A percentile compares a stretch with the other conserved stretches of the same genome.
phyloP scores from a whole-genome alignment of 2,329 filamentous ascomycete genomes.

The Elsinoe australis region DNA sequence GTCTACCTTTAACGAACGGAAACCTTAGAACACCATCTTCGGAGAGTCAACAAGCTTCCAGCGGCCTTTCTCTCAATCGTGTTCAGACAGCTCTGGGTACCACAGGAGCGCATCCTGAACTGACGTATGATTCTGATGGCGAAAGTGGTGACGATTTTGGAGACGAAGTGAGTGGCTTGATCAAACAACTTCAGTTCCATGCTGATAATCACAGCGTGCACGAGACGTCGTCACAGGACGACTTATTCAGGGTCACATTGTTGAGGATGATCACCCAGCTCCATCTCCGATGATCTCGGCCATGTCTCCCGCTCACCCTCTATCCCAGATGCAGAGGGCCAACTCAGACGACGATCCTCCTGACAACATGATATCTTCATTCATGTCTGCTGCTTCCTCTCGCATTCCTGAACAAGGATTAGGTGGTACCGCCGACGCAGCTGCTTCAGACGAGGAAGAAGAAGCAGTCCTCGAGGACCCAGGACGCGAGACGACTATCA shows the following conservation, averaged over 20 bases:
- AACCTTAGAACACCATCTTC: background rate
- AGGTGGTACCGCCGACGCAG: slow-evolving; percentile 76
- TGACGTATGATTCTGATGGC: slow-evolving; percentile 26
- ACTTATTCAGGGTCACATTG: slow-evolving; percentile 87
- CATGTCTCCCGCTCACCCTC: slow-evolving; percentile 52
- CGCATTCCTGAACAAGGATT: slow-evolving; percentile 50
- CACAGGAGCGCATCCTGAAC: slow-evolving; percentile 20
- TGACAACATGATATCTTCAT: slow-evolving; percentile 76
- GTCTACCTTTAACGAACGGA: background rate
- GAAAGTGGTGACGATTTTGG: slow-evolving; percentile 32
- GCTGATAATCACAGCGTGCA: slow-evolving; percentile 46
- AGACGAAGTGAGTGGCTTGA: slow-evolving; percentile 27
- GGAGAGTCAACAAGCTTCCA: slow-evolving; percentile 20
- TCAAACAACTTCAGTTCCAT: background rate
- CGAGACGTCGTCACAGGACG: slow-evolving; percentile 86
- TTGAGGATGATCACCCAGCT: slow-evolving; percentile 76
- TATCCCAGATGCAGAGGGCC: slow-evolving; percentile 35
- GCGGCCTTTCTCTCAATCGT: slow-evolving; percentile 24
- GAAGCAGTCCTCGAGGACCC: slow-evolving; percentile 79
- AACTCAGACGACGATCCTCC: slow-evolving; percentile 52
- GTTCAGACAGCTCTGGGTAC: slow-evolving; percentile 26
- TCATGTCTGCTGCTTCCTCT: slow-evolving; percentile 73
- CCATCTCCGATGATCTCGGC: slow-evolving; percentile 59
- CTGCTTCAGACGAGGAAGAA: slow-evolving; percentile 80
- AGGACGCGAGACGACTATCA: slow-evolving; percentile 87